phyloP scores from a whole-genome alignment of 805 yeast genomes.

The Maudiozyma turicensis region DNA sequence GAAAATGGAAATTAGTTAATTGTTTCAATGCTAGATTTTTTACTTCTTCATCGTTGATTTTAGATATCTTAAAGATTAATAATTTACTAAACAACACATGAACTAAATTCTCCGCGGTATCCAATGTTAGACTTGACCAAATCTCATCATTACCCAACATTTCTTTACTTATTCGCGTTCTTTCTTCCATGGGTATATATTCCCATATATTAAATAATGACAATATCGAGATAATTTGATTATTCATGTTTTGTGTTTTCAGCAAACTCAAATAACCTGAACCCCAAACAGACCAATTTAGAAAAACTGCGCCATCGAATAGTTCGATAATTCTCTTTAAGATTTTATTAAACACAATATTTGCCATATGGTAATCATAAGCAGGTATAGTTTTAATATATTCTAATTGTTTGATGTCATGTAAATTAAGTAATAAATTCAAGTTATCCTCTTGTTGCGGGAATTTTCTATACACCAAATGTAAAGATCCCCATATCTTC shows the following conservation, averaged over 20 bases:
- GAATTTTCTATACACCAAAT: constrained; percentile 13
- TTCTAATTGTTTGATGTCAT: constrained; percentile 17
- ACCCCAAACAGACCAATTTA: constrained; percentile 24
- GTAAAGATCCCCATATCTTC: constrained; percentile 21
- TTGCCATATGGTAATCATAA: constrained; percentile 19
- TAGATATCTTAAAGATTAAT: constrained; percentile 11
- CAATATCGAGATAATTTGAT: constrained; percentile 18
- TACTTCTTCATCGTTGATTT: background rate
- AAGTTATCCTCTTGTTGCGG: background rate
- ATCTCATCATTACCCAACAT: constrained; percentile 1
- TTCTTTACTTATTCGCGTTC: constrained; percentile 3
- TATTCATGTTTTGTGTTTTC: constrained; percentile 17
- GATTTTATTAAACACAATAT: constrained; percentile 22
- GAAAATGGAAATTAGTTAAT: background rate
- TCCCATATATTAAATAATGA: constrained; percentile 26
- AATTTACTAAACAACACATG: constrained; percentile 12
- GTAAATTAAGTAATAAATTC: constrained; percentile 9
- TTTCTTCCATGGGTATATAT: constrained; percentile 10
- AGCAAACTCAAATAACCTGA: constrained; percentile 18
- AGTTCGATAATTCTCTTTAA: constrained; percentile 17
- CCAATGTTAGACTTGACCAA: constrained; percentile 14
- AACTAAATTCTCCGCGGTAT: constrained; percentile 9
- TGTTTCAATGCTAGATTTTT: background rate
- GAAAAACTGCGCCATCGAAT: constrained; percentile 8
- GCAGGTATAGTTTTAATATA: constrained; percentile 19